A percentile compares a stretch with the other conserved stretches of the same genome.
Evolutionary conservation across 2,329 filamentous ascomycete genomes (phyloP).

Genomic region (Fusarium sp.): DNA sequence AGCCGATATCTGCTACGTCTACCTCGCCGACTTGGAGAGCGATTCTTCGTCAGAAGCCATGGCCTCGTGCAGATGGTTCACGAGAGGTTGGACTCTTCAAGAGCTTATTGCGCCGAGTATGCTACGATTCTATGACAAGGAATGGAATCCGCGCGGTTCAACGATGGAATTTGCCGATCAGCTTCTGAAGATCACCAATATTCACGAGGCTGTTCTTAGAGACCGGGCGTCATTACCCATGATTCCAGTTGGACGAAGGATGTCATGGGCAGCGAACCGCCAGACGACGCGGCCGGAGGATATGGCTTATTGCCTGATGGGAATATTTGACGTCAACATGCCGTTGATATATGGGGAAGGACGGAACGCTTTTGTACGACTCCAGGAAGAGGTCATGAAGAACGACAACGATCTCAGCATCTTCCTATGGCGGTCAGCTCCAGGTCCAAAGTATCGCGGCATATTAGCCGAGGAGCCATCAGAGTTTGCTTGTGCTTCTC

Average conservation of each 20-base stretch:
- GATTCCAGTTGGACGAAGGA: neutral
- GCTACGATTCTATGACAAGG: neutral
- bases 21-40: slow-evolving; percentile 16
- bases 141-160: neutral
- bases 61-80: slow-evolving; percentile 18
- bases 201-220: neutral
- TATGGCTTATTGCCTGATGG: neutral
- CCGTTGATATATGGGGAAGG: neutral
- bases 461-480: neutral
- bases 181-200: neutral
- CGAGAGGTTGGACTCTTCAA: slow-evolving; percentile 22
- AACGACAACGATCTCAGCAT: slow-evolving; percentile 10
- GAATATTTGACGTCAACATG: neutral
- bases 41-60: neutral
- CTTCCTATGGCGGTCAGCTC: neutral
- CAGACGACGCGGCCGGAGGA: neutral
- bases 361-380: neutral
- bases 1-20: slow-evolving; percentile 20
- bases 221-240: neutral
- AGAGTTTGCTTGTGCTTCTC: neutral
- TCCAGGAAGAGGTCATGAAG: slow-evolving; percentile 10
- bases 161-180: neutral
- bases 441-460: neutral
- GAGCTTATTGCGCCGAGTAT: neutral
- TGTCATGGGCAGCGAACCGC: slow-evolving; percentile 16